Conservation (phyloP, 805 yeast species). For the Starmerella riodocensis region DNA sequence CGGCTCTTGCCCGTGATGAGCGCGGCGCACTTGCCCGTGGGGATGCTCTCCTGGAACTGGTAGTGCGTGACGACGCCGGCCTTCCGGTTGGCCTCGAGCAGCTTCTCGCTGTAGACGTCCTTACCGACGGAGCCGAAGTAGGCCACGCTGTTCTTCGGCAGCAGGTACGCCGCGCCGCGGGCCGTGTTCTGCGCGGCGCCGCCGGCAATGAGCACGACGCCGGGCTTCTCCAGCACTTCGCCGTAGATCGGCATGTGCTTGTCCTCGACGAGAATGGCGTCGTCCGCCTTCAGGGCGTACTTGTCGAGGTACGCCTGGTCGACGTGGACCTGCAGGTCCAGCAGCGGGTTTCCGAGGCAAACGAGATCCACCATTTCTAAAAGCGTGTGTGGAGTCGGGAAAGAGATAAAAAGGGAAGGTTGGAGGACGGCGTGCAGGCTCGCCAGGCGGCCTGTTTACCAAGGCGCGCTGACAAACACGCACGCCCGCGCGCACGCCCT, state of each 20-base stretch:
- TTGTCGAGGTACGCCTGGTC: constrained; percentile 51
- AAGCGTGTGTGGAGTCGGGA: not conserved
- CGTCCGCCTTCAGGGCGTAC: constrained; percentile 77
- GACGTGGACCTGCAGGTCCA: constrained; percentile 74
- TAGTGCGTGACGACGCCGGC: constrained; percentile 85
- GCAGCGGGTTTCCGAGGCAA: constrained; percentile 83
- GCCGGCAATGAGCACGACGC: constrained; percentile 75
- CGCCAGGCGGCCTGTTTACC: too few relatives aligned
- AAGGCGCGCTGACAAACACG: too few relatives aligned
- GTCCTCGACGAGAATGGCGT: constrained; percentile 79
- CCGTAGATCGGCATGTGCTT: constrained; percentile 75
- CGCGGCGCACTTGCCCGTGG: constrained; percentile 98
- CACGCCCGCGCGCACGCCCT: too few relatives aligned
- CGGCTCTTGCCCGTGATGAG: constrained; percentile 77
- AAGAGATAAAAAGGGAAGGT: not conserved
- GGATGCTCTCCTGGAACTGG: constrained; percentile 59
- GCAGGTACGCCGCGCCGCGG: constrained; percentile 89
- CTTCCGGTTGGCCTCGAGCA: constrained; percentile 65
- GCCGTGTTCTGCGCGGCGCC: constrained; percentile 99
- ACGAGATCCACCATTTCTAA: constrained; percentile 44
- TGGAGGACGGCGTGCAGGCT: too few relatives aligned
- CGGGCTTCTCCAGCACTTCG: constrained; percentile 52
- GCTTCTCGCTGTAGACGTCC: constrained; percentile 72
- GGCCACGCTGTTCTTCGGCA: constrained; percentile 69
- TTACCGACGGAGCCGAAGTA: constrained; percentile 96